These are phyloP conservation scores for Allium fistulosum DNA, from an alignment of 106 monocot species.

Conservation along the genomic window DNA sequence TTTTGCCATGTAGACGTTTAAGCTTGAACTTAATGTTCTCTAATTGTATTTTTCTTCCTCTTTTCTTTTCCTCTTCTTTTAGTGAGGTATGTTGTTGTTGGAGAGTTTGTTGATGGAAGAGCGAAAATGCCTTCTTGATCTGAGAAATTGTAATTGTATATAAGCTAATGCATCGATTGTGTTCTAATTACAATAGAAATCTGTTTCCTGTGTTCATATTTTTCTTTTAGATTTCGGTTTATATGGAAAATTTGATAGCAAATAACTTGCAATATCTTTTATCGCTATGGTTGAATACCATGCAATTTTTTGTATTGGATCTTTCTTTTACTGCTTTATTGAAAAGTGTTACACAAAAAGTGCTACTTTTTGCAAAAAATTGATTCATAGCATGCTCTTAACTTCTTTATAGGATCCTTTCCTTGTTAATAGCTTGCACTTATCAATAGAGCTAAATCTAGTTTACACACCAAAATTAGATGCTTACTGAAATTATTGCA, in stretches of 20 bases:
- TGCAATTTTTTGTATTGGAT: not conserved
- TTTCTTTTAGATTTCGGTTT: not conserved
- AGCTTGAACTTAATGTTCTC: not conserved
- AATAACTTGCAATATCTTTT: not conserved
- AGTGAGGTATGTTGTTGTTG: not conserved
- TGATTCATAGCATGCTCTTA: no score
- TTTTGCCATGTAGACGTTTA: constrained; percentile 17
- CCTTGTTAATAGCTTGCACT: no score
- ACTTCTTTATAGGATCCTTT: no score
- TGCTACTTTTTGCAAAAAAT: no score
- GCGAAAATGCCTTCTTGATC: not conserved
- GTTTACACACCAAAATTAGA: no score
- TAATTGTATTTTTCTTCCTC: not conserved
- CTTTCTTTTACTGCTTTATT: no score
- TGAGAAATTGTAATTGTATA: not conserved
- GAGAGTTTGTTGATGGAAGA: not conserved
- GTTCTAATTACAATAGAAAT: not conserved
- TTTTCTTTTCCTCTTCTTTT: not conserved
- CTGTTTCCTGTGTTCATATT: not conserved
- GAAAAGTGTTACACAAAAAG: no score
- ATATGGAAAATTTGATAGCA: not conserved
- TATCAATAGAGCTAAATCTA: no score
- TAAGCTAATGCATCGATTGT: not conserved
- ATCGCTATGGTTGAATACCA: not conserved
- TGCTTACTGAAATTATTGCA: no score